phyloP scores from a whole-genome alignment of 2,329 filamentous ascomycete species.

The Xylaria sp. region DNA sequence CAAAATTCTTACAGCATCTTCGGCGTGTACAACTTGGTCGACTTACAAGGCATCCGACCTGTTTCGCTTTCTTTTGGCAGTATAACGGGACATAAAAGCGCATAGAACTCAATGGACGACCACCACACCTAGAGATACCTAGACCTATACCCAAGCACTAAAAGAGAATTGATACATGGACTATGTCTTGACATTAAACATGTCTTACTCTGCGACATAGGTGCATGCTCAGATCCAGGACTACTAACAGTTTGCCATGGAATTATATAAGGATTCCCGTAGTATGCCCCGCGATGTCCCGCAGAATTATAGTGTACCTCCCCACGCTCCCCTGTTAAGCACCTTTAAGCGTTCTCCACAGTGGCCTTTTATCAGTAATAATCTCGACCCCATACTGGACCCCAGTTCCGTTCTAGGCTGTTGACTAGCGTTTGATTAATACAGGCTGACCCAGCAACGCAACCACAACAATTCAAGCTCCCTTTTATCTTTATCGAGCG shows the following conservation, averaged over 20 bases:
- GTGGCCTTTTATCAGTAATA: slow-evolving; percentile 5
- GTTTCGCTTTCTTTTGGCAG: too few species aligned
- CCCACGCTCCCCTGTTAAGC: background rate
- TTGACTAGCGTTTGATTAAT: slow-evolving; percentile 16
- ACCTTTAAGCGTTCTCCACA: background rate
- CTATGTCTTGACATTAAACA: background rate
- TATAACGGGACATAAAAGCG: too few species aligned
- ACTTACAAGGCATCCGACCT: background rate
- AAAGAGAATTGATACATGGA: slow-evolving; percentile 4
- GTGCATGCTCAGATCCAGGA: background rate
- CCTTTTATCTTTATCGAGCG: slow-evolving; percentile 3
- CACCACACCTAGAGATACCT: slow-evolving; percentile 16
- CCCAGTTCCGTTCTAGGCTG: slow-evolving; percentile 6
- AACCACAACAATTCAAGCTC: slow-evolving; percentile 29
- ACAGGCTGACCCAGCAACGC: slow-evolving; percentile 40
- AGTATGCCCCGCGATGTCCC: too few species aligned
- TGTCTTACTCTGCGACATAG: background rate
- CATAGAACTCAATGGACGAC: slow-evolving; percentile 12
- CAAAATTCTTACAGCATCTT: background rate
- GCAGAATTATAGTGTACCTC: slow-evolving; percentile 13
- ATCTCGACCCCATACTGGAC: background rate
- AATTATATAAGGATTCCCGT: too few species aligned
- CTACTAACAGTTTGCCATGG: background rate
- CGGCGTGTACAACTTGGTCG: background rate
- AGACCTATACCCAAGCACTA: slow-evolving; percentile 14